Evolutionary conservation across 2,329 filamentous ascomycete species (phyloP), one percentile per base, ranked within the genome.

Genomic region (Calycina marina): DNA sequence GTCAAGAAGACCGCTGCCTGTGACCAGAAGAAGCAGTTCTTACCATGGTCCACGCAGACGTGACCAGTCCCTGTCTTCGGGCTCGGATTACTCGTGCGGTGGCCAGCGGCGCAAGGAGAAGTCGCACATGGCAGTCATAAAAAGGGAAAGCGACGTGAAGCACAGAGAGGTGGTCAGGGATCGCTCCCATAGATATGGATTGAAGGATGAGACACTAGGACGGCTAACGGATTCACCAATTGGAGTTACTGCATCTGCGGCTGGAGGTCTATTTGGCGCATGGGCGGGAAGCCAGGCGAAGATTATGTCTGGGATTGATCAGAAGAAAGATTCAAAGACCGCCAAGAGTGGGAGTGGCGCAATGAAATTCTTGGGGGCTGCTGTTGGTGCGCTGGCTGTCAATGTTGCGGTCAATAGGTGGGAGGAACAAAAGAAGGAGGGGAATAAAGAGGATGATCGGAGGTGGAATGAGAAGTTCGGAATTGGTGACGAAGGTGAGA

Each of bases 201-300:
- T 46, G 17, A 48, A 49, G 20, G 41, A 47, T 5, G 45, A 49
- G 18, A 16, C 43, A 5, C 34, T 41, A 14, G 37, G 30, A 2
- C 9, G 38, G 4, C 46, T 50, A 18, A 46, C 44, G 3, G 35
- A 37, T 11, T 41, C 34, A 12, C 40, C 39, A 2, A 34, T 16
- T 4, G 47, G 46, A 1, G 13, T 48, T 0, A 32, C 38, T 1
- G 46, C 39, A 1, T 38, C 38, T 12, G 45, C 44, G 5, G 34
- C 44, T 2, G 47, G 46, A 4, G 47, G 46, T 3, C 25, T 45
- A 11, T 33, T 47, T 2, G 47, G 42, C 2, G 47, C 46, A 10
- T 49, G 46, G 47, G 46, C 41, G 3, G 35, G 42, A 5, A 40
- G 42, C 3, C 45, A 49, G 24, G 46, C 42, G 5, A 41, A 44